Percentiles rank a stretch among this genome's conserved stretches.
Conservation (phyloP, 345 rosid species). For the Moringa oleifera region DNA sequence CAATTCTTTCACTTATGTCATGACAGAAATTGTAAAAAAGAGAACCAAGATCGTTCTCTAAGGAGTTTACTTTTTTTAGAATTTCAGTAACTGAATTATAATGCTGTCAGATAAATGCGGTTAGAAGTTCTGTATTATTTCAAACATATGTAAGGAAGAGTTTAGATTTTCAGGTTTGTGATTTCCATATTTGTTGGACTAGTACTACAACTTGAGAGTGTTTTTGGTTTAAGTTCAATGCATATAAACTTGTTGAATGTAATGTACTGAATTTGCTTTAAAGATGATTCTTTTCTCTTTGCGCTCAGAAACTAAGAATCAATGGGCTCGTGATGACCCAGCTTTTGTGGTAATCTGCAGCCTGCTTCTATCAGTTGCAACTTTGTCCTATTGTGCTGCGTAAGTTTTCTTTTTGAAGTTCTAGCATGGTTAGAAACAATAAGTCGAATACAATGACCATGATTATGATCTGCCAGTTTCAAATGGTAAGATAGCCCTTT, state of each 20-base stretch:
- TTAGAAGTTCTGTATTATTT: background rate
- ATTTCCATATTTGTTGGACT: background rate
- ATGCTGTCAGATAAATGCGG: no score
- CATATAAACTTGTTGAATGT: background rate
- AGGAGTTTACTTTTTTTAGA: no score
- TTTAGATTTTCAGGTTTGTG: background rate
- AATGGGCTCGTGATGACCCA: slow-evolving; percentile 99
- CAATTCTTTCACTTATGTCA: background rate
- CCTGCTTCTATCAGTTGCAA: slow-evolving; percentile 72
- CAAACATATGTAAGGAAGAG: background rate
- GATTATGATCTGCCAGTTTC: background rate
- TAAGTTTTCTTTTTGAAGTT: slow-evolving; percentile 36
- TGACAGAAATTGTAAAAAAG: background rate
- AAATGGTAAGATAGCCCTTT: background rate
- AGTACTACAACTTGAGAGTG: no score
- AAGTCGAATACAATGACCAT: background rate
- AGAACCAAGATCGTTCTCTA: no score
- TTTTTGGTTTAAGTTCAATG: background rate
- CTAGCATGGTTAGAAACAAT: background rate
- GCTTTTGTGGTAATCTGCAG: slow-evolving; percentile 97
- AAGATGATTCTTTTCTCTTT: slow-evolving; percentile 12
- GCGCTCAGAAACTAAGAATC: slow-evolving; percentile 94
- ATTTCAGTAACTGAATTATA: no score
- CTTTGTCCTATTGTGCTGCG: slow-evolving; percentile 95
- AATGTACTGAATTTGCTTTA: slow-evolving; percentile 9